Conservation (phyloP, 2,329 filamentous ascomycete species). For the Fusarium sp. region DNA sequence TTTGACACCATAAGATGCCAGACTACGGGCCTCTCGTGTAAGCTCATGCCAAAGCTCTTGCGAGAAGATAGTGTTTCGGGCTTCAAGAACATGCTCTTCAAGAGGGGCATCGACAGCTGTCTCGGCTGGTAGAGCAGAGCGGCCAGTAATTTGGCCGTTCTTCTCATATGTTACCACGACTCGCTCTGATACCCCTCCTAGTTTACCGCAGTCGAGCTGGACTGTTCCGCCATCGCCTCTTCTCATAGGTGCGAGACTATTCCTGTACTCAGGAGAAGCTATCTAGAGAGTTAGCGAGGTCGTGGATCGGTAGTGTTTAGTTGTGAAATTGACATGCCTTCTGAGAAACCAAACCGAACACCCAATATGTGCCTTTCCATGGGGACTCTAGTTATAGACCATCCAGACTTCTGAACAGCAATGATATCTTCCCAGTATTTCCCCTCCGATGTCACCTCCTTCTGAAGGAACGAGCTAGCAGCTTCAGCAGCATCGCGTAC, state of each 20-base stretch:
- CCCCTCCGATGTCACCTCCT: slow-evolving; percentile 82
- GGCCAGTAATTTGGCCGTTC: slow-evolving; percentile 68
- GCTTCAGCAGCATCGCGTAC: slow-evolving; percentile 79
- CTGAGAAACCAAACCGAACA: slow-evolving; percentile 89
- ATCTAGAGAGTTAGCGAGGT: slow-evolving; percentile 43
- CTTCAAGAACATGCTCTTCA: slow-evolving; percentile 76
- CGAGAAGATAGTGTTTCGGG: slow-evolving; percentile 81
- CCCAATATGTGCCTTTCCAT: slow-evolving; percentile 78
- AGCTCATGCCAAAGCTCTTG: slow-evolving; percentile 94
- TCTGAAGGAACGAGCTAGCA: slow-evolving; percentile 77
- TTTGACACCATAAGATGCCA: slow-evolving; percentile 77
- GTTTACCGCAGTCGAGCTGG: slow-evolving; percentile 72
- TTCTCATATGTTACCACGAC: slow-evolving; percentile 75
- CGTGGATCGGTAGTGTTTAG: background rate
- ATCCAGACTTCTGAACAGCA: slow-evolving; percentile 83
- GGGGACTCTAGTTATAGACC: slow-evolving; percentile 84
- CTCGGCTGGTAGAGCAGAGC: slow-evolving; percentile 62
- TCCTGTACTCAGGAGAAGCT: slow-evolving; percentile 68
- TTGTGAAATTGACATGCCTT: slow-evolving; percentile 61
- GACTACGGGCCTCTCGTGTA: slow-evolving; percentile 79
- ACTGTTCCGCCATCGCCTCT: slow-evolving; percentile 80
- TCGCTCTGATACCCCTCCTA: slow-evolving; percentile 64
- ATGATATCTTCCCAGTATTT: slow-evolving; percentile 91
- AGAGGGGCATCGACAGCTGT: slow-evolving; percentile 65
- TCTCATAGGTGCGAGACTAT: slow-evolving; percentile 82